Base-by-base conservation (phyloP, 768 basidiomycete genomes). In the Cystobasidium onofrii region DNA sequence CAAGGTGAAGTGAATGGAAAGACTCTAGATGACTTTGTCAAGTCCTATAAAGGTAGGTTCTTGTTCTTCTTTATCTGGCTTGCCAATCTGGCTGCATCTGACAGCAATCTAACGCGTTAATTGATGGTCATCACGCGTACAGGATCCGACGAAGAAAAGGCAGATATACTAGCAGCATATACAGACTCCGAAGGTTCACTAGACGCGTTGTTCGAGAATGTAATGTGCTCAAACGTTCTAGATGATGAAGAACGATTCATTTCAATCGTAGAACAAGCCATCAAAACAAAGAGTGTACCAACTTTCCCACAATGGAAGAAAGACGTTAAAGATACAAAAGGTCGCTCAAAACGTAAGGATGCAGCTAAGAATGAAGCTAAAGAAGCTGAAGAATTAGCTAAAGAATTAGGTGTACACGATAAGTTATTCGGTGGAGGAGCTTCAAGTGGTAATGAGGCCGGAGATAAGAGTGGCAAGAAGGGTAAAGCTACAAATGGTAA, bases 11-110 rank as follows among this genome's bases (percentile, higher is more conserved):
- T 78, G 13, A 76, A 60, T 33, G 74, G 65, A 7, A 36, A 74
- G 74, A 89, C 87, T 80, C 84, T 99, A 67, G 92, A 97, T 76
- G 91, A 96, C 80, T 87, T 95, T 86, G 95, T 91, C 86, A 88
- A 87, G 77, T 88, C 87, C 78, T 99, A 99, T 81, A 93, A 98
- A 84, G 92, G 96, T 89, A 73, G 69, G 81, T n/a, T 18, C 1
- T 17, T 9, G 55, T 29, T 20, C 33, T 54, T 33, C 69, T 36
- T n/a, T n/a, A n/a, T n/a, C n/a, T n/a, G n/a, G n/a, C n/a, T n/a
- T n/a, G n/a, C n/a, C n/a, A n/a, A n/a, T n/a, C n/a, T n/a, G n/a
- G n/a, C n/a, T n/a, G n/a, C n/a, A n/a, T n/a, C n/a, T n/a, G 43
- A 50, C 46, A 25, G 20, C 41, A 43, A 34, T 41, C 46, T 50